Base-by-base conservation (phyloP, 2,329 filamentous ascomycete genomes). In the Phaeosphaeria sp. region DNA sequence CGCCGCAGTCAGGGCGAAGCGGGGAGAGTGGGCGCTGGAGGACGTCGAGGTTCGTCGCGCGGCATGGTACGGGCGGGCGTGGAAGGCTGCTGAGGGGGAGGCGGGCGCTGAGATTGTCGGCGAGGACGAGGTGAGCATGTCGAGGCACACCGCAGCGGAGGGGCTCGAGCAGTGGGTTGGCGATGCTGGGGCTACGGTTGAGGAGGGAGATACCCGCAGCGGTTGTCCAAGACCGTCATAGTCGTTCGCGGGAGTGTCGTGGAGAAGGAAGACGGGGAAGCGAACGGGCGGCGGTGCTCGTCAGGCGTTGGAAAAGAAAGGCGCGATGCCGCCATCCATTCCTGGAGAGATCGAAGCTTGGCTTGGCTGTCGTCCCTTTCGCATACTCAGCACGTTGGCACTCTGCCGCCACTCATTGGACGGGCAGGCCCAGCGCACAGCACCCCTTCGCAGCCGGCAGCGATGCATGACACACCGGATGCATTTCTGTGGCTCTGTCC, bases 101-200 rank as follows among this genome's bases (percentile, higher is more conserved):
- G 73, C 57, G 49, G 75, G 70, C 55, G 76, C 73, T 30, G 75
- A 77, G 47, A 77, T 68, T 51, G 73, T 77, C 42, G 74, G 75
- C 46, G 74, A 75, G 43, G 71, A 67, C 51, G 71, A 74, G 50
- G 72, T 73, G 61, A 74, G 73, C 74, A 77, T 77, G 63, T 57
- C 65, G 67, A 55, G 52, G 57, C 55, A 43, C 43, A 33, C 44
- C 17, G 40, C 17, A 45, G 20, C 17, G 30, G 13, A 13, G 27
- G 25, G 33, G 30, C 17, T 24, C 2, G 36, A 18, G 51, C 22
- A 27, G n/a, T 47, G 47, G 24, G 50, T 46, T 51, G 43, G 27
- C 25, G 48, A 15, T 6, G 44, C 27, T 44, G 43, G 48, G 47
- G 49, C 53, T 55, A 58, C 30, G 56, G 55, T 47, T 60, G 58